These are phyloP conservation scores for Penicillium thymicola DNA, from an alignment of 2,329 filamentous ascomycete species.

Conservation along the genomic window DNA sequence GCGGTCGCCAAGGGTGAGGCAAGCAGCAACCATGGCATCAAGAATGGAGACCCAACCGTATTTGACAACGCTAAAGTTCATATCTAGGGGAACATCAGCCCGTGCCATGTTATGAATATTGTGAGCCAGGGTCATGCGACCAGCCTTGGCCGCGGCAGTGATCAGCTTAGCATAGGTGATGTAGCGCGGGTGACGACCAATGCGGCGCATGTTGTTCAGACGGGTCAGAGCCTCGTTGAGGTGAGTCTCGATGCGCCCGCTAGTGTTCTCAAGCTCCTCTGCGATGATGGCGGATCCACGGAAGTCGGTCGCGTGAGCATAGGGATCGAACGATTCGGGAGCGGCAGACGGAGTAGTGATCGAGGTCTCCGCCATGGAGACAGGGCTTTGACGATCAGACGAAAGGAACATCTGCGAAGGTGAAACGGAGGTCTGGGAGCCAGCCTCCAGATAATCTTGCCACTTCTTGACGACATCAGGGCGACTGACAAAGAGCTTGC, in stretches of 20 bases:
- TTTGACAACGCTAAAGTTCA: conserved; percentile 80
- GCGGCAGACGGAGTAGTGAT: conserved; percentile 58
- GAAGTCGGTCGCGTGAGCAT: conserved; percentile 85
- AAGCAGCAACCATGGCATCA: conserved; percentile 94
- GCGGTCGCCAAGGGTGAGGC: conserved; percentile 77
- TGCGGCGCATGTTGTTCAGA: conserved; percentile 89
- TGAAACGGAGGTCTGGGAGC: conserved; percentile 42
- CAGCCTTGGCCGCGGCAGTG: conserved; percentile 78
- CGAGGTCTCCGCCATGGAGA: conserved; percentile 43
- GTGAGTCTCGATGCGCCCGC: conserved; percentile 67
- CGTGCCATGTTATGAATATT: conserved; percentile 89
- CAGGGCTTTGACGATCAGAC: conserved; percentile 38
- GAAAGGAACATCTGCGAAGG: conserved; percentile 30
- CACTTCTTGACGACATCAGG: conserved; percentile 52
- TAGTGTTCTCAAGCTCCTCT: conserved; percentile 78
- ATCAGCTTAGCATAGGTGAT: conserved; percentile 97
- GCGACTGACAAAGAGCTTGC: conserved; percentile 49
- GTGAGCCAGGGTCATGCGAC: conserved; percentile 75
- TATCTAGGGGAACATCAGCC: conserved; percentile 77
- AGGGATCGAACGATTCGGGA: conserved; percentile 86
- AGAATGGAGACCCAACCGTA: conserved; percentile 97
- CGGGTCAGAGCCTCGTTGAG: conserved; percentile 77
- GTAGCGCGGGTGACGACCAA: conserved; percentile 87
- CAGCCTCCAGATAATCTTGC: conserved; percentile 52
- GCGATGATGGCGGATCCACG: conserved; percentile 89